Conservation (phyloP, 768 basidiomycete species). For the Rhizopogon sp. region DNA sequence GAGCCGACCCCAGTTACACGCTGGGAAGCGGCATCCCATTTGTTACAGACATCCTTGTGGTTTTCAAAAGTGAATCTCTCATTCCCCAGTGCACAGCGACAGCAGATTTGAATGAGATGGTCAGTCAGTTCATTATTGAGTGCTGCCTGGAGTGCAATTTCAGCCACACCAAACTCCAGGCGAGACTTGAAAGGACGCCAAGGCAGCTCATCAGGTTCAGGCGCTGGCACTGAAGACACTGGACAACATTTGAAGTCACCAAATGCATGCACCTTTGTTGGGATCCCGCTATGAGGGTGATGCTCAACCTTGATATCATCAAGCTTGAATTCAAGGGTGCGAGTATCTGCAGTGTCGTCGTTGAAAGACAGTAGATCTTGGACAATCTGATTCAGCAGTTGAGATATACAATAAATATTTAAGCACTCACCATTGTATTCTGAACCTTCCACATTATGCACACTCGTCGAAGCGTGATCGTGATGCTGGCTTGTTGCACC, state of each 20-base stretch:
- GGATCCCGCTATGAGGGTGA: conserved; percentile 13
- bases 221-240: not conserved
- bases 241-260: conserved; percentile 6
- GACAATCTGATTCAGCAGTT: too few relatives aligned
- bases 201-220: conserved; percentile 8
- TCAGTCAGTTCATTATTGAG: conserved; percentile 14
- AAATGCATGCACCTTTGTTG: conserved; percentile 8
- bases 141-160: conserved; percentile 15
- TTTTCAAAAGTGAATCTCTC: conserved; percentile 12
- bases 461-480: too few relatives aligned
- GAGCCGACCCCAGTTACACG: conserved; percentile 1
- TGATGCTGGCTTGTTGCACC: too few relatives aligned
- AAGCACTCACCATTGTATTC: too few relatives aligned
- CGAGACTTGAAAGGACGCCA: conserved; percentile 26
- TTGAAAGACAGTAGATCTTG: too few relatives aligned
- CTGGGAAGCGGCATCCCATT: conserved; percentile 13
- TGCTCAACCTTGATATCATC: conserved; percentile 19
- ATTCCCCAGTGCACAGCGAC: not conserved
- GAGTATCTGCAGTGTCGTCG: too few relatives aligned
- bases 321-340: not conserved
- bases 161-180: conserved; percentile 25
- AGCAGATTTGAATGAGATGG: conserved; percentile 12
- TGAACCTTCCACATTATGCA: too few relatives aligned
- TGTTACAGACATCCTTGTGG: conserved; percentile 10
- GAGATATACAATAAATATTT: too few relatives aligned